These are phyloP conservation scores for Aspergillus ustus DNA, from an alignment of 2,329 filamentous ascomycete species.

Conservation along the genomic window DNA sequence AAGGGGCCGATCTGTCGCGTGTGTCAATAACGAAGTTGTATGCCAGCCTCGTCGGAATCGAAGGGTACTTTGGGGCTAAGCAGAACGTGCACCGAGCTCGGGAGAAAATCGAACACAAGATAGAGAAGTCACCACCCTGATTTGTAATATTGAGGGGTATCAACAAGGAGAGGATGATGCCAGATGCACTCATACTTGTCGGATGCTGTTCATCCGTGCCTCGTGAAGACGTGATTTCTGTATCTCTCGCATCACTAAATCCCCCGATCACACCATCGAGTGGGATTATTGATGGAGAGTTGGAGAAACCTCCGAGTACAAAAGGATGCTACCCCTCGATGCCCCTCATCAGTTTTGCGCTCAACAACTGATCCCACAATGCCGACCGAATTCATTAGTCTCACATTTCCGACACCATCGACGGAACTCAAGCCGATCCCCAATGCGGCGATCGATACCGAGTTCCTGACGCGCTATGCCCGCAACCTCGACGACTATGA, in stretches of 20 bases:
- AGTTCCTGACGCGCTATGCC: constrained; percentile 62
- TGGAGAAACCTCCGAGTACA: background rate
- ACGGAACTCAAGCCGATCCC: constrained; percentile 61
- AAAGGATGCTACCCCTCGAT: background rate
- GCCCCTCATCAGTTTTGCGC: background rate
- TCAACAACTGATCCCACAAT: constrained; percentile 16
- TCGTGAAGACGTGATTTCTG: constrained; percentile 16
- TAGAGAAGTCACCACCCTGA: background rate
- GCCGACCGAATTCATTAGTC: constrained; percentile 61
- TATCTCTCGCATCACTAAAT: constrained; percentile 9
- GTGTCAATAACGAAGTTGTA: constrained; percentile 83
- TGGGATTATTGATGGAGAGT: background rate
- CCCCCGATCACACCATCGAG: constrained; percentile 4
- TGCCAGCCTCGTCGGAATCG: constrained; percentile 78
- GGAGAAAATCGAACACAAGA: constrained; percentile 26
- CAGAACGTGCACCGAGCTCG: constrained; percentile 27
- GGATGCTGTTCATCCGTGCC: background rate
- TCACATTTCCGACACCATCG: constrained; percentile 62
- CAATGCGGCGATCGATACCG: constrained; percentile 57
- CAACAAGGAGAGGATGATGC: background rate
- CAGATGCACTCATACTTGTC: background rate
- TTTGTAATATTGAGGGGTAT: background rate
- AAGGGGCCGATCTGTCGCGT: constrained; percentile 77
- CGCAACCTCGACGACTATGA: constrained; percentile 63
- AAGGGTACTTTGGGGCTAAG: constrained; percentile 74